phyloP scores from a whole-genome alignment of 306 rosid genomes.

The Arachis hypogaea region DNA sequence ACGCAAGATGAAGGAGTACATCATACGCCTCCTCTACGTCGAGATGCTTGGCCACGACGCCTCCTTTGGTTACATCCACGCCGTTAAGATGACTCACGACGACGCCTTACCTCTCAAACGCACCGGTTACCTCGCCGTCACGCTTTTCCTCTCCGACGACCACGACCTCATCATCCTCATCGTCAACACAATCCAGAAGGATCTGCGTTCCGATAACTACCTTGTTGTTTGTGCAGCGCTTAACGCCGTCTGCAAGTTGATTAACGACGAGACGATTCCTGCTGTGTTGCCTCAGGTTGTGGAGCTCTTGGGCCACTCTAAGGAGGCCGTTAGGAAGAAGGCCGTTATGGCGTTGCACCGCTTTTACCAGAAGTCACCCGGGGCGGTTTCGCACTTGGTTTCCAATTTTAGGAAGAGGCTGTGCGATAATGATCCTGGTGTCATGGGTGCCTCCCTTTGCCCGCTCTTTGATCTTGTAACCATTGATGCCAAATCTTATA shows the following conservation, averaged over 20 bases:
- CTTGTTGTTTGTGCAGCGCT: constrained; percentile 88
- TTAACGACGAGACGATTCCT: constrained; percentile 92
- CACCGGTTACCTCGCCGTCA: constrained; percentile 94
- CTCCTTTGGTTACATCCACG: constrained; percentile 92
- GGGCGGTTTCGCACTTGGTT: constrained; percentile 75
- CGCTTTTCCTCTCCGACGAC: constrained; percentile 76
- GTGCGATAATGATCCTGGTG: constrained; percentile 93
- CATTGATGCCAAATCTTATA: constrained; percentile 59
- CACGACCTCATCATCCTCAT: constrained; percentile 93
- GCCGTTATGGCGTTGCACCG: constrained; percentile 96
- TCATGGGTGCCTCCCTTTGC: constrained; percentile 90
- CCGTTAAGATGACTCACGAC: constrained; percentile 96
- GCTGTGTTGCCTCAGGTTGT: constrained; percentile 90
- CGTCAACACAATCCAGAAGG: constrained; percentile 96
- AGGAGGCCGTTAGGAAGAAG: constrained; percentile 86
- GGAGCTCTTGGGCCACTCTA: constrained; percentile 71
- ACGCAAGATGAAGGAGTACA: constrained; percentile 95
- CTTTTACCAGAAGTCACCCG: constrained; percentile 73
- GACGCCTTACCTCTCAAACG: constrained; percentile 74
- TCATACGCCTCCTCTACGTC: constrained; percentile 83
- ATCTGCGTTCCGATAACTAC: constrained; percentile 80
- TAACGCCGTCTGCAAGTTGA: constrained; percentile 78
- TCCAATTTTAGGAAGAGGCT: constrained; percentile 74
- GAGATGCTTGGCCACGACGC: constrained; percentile 97
- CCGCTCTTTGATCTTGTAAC: constrained; percentile 74